Conservation (phyloP, 257 asterid species). For the Fraxinus excelsior region DNA sequence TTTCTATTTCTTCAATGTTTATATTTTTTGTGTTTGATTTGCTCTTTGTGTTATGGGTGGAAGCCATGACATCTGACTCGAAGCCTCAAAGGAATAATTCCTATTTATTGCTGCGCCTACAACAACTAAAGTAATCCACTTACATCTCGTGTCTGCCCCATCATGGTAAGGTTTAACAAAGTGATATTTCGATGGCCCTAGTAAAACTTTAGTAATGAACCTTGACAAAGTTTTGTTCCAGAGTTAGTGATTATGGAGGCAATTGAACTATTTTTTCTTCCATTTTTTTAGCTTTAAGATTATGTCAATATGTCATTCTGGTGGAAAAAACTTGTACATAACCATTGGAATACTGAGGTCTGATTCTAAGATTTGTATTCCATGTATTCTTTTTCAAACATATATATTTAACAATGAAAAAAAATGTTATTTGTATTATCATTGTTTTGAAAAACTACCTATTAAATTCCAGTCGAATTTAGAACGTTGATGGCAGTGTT, state of each 20-base stretch:
- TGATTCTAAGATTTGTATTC: too few species aligned
- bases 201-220: constrained; percentile 77
- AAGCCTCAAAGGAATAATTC: constrained; percentile 54
- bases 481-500: too few species aligned
- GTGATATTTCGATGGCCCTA: constrained; percentile 95
- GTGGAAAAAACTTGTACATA: too few species aligned
- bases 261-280: not conserved
- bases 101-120: constrained; percentile 62
- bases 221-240: constrained; percentile 64
- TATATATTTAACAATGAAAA: too few species aligned
- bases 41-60: too few species aligned
- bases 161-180: constrained; percentile 44
- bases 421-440: too few species aligned
- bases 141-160: constrained; percentile 71
- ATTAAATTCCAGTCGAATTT: too few species aligned
- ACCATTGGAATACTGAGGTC: too few species aligned
- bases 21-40: too few species aligned
- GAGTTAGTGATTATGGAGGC: constrained; percentile 22
- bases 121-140: constrained; percentile 54
- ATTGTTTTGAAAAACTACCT: too few species aligned
- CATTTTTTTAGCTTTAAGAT: not conserved
- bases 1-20: too few species aligned
- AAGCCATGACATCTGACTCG: constrained; percentile 30
- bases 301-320: constrained; percentile 3
- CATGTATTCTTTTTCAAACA: too few species aligned